Evolutionary conservation across 495 filamentous ascomycete species (phyloP).

Genomic region (Talaromyces proteolyticus): DNA sequence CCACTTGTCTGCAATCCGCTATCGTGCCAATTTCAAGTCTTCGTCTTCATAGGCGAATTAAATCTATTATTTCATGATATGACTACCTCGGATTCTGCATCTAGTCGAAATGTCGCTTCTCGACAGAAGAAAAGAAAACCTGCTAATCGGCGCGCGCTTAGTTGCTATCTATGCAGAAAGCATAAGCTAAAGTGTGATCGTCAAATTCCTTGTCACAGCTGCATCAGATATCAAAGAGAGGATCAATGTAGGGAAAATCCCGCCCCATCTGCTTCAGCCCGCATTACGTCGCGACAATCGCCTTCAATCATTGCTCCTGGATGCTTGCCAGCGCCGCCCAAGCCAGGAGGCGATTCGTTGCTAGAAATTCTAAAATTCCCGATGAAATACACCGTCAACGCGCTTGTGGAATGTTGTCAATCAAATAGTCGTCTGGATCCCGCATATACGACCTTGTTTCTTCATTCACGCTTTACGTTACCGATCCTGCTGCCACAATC

Average conservation of each 20-base stretch:
- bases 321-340: neutral
- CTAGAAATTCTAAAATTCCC: neutral
- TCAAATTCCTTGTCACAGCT: slow-evolving; percentile 7
- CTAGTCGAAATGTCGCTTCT: neutral
- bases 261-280: slow-evolving; percentile 1
- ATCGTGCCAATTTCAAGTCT: no score
- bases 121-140: slow-evolving; percentile 5
- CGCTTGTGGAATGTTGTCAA: neutral
- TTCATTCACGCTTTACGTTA: neutral
- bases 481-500: slow-evolving; percentile 1
- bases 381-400: neutral
- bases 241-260: slow-evolving; percentile 2
- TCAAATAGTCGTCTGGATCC: neutral
- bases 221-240: slow-evolving; percentile 8
- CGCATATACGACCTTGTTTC: slow-evolving; percentile 1
- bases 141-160: slow-evolving; percentile 2
- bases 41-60: no score
- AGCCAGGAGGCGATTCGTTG: neutral
- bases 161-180: slow-evolving; percentile 7
- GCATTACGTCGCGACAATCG: slow-evolving; percentile 1
- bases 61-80: no score
- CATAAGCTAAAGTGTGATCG: slow-evolving; percentile 10
- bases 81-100: neutral
- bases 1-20: no score
- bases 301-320: slow-evolving; percentile 1